Conservation (phyloP, 176 grass and related monocot species). For the Tillandsia leiboldiana region DNA sequence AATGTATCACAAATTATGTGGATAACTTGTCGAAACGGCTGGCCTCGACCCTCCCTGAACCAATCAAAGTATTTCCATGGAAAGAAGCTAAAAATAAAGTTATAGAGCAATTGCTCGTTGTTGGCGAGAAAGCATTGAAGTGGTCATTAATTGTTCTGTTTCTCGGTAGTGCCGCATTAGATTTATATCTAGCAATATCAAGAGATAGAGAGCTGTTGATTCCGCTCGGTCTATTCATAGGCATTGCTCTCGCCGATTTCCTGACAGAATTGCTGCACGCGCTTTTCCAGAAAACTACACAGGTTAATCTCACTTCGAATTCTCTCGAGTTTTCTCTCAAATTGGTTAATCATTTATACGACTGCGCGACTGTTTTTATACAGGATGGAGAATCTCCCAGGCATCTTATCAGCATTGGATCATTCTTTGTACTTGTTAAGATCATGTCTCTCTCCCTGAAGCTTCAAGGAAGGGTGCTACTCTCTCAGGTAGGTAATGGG, state of each 20-base stretch:
- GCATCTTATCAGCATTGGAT: constrained; percentile 12
- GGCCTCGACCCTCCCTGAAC: neutral
- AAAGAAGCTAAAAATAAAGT: constrained; percentile 18
- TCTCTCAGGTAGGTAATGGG: constrained; percentile 20
- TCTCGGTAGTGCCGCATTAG: constrained; percentile 1
- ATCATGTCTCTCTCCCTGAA: neutral
- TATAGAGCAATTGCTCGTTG: neutral
- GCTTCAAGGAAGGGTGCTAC: constrained; percentile 8
- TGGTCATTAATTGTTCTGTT: constrained; percentile 18
- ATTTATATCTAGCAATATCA: constrained; percentile 14
- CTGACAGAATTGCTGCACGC: constrained; percentile 12
- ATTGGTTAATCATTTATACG: neutral
- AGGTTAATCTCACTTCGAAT: neutral
- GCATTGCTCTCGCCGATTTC: constrained; percentile 13
- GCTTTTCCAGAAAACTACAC: neutral
- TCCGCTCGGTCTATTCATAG: constrained; percentile 18
- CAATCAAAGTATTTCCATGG: constrained; percentile 22
- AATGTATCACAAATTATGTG: neutral
- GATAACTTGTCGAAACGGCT: constrained; percentile 8
- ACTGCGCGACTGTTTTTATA: neutral
- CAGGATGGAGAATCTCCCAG: constrained; percentile 8
- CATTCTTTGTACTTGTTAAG: constrained; percentile 17
- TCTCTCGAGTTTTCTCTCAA: neutral
- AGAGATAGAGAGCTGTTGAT: constrained; percentile 13
- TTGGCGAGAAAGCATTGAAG: constrained; percentile 4